These are phyloP conservation scores for Septoria linicola DNA, from an alignment of 2,329 filamentous ascomycete genomes.

Conservation along the genomic window DNA sequence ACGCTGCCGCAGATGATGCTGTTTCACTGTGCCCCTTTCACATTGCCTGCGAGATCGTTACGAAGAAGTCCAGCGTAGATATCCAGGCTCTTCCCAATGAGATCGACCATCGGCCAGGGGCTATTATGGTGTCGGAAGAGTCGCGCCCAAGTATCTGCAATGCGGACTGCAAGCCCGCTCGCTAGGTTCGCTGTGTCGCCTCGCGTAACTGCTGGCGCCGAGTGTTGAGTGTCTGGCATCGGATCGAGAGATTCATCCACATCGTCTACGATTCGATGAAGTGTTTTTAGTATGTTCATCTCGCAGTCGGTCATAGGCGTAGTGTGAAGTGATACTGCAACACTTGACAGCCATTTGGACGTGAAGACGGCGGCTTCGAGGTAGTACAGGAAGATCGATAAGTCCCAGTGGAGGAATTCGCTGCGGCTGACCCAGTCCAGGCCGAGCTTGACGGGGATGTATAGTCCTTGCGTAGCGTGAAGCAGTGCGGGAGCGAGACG, in stretches of 20 bases:
- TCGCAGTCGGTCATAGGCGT: conserved; percentile 2
- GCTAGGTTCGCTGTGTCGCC: not conserved
- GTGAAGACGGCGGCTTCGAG: conserved; percentile 7
- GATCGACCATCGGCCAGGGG: conserved; percentile 6
- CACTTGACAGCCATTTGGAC: conserved; percentile 6
- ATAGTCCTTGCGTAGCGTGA: conserved; percentile 7
- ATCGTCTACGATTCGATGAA: conserved; percentile 1
- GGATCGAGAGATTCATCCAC: conserved; percentile 5
- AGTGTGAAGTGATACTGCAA: not conserved
- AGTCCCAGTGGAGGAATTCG: conserved; percentile 6
- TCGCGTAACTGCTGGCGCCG: too few species aligned
- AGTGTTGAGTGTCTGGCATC: too few species aligned
- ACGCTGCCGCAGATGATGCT: too few species aligned
- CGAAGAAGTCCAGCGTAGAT: not conserved
- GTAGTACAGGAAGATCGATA: conserved; percentile 1
- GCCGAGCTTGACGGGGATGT: conserved; percentile 8
- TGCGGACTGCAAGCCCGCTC: not conserved
- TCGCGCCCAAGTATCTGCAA: not conserved
- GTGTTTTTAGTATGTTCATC: conserved; percentile 1
- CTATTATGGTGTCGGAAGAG: conserved; percentile 3
- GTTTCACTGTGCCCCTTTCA: too few species aligned
- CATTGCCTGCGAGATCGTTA: too few species aligned
- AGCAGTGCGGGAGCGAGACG: not conserved
- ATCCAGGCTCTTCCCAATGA: conserved; percentile 1
- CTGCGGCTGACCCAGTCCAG: conserved; percentile 5